Evolutionary conservation across 1,284 basidiomycete species (phyloP).

Genomic region (Sanghuangporus sanghuang): DNA sequence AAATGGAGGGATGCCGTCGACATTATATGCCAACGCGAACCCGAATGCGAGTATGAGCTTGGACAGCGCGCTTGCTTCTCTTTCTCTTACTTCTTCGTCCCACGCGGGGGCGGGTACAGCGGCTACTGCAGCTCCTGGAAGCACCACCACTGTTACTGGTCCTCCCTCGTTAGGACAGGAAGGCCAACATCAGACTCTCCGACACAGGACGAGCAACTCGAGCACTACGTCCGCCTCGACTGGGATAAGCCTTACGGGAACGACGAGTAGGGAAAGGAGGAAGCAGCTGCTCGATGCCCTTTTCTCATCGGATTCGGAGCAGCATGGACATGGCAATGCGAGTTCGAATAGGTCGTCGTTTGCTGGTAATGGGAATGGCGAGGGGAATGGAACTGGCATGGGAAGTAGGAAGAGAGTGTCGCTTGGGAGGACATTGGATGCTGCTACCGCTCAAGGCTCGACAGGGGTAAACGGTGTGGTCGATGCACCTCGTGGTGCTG

Average conservation of each 20-base stretch:
- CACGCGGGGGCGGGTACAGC: background rate
- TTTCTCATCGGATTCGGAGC: background rate
- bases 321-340: background rate
- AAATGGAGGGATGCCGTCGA: background rate
- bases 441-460: background rate
- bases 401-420: background rate
- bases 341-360: background rate
- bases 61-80: constrained; percentile 7
- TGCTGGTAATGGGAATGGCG: background rate
- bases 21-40: background rate
- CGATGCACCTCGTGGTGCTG: background rate
- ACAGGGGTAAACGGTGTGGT: background rate
- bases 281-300: constrained; percentile 16
- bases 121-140: background rate
- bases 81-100: background rate
- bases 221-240: constrained; percentile 12
- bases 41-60: constrained; percentile 4
- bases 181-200: constrained; percentile 2
- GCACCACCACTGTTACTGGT: background rate
- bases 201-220: constrained; percentile 9
- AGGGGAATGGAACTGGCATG: background rate
- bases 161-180: background rate
- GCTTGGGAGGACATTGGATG: background rate
- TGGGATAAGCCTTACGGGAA: constrained; percentile 9
- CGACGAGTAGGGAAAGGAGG: constrained; percentile 12